phyloP scores from a whole-genome alignment of 768 basidiomycete species.

The Boletus rubescentipes region DNA sequence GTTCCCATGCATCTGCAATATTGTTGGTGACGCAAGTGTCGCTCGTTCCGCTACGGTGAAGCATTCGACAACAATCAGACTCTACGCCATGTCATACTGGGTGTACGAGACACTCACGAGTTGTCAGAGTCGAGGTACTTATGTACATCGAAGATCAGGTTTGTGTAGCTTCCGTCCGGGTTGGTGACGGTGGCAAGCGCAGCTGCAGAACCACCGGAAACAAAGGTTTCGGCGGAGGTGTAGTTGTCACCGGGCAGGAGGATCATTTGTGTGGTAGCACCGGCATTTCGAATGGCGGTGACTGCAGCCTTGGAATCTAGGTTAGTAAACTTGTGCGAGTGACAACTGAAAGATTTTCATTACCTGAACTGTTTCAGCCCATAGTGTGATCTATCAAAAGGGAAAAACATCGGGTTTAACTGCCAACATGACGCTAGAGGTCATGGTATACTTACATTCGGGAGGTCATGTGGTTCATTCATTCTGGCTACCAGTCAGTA shows the following conservation, averaged over 20 bases:
- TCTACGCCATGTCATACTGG: no score
- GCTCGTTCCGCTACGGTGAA: not conserved
- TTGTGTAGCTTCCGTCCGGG: conserved; percentile 7
- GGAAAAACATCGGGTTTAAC: not conserved
- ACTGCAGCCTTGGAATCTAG: conserved; percentile 3
- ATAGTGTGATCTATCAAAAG: not conserved
- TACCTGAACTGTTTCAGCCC: conserved; percentile 14
- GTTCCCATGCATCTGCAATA: conserved; percentile 35
- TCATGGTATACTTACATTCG: not conserved
- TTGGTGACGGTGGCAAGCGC: conserved; percentile 6
- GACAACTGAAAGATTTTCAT: not conserved
- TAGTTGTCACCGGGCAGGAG: conserved; percentile 11
- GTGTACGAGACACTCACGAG: conserved; percentile 2
- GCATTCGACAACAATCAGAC: not conserved
- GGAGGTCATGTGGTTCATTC: conserved; percentile 18
- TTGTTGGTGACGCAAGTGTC: conserved; percentile 4
- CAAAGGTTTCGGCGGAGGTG: conserved; percentile 5
- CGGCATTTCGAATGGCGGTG: conserved; percentile 12
- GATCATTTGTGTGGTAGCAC: conserved; percentile 10
- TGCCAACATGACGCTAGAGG: not conserved
- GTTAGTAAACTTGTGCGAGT: not conserved
- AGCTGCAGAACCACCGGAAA: conserved; percentile 9
- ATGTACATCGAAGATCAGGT: conserved; percentile 14
- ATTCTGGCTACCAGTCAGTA: conserved; percentile 6
- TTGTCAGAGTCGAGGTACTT: conserved; percentile 14